Evolutionary conservation across 495 filamentous ascomycete genomes (phyloP).

Genomic region (Annulohypoxylon maeteangense): DNA sequence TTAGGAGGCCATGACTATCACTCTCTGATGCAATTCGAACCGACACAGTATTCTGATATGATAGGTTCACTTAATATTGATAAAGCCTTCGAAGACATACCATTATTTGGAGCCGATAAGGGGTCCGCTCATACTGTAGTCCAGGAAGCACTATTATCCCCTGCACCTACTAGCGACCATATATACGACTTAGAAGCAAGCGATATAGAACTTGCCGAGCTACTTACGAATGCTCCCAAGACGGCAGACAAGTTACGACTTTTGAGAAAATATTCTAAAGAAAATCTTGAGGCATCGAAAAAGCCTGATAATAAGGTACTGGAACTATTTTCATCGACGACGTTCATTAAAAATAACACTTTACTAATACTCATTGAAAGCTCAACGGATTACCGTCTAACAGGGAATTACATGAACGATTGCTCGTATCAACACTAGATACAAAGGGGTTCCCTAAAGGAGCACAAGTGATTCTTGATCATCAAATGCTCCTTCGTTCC

Average conservation of each 20-base stretch:
- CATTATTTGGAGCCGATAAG: conserved; percentile 58
- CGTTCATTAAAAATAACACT: not conserved
- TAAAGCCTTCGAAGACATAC: conserved; percentile 52
- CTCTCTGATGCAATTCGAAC: conserved; percentile 58
- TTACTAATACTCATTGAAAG: not conserved
- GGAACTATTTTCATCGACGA: not conserved
- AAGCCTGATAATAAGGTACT: conserved; percentile 16
- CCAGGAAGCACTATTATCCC: conserved; percentile 47
- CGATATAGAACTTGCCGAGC: conserved; percentile 36
- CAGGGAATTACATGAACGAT: conserved; percentile 55
- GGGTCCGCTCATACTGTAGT: conserved; percentile 46
- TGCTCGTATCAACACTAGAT: conserved; percentile 61
- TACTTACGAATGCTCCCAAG: conserved; percentile 47
- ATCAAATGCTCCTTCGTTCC: conserved; percentile 61
- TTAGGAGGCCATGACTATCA: conserved; percentile 58
- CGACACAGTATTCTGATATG: conserved; percentile 52
- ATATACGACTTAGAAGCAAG: conserved; percentile 44
- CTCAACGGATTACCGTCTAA: conserved; percentile 46
- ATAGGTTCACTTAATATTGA: conserved; percentile 59
- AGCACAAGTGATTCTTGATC: conserved; percentile 55
- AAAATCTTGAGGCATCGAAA: conserved; percentile 20
- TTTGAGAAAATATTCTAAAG: conserved; percentile 48
- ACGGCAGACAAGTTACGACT: conserved; percentile 54
- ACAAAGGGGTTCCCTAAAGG: conserved; percentile 48
- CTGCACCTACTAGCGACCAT: conserved; percentile 36